A percentile compares a stretch with the other conserved stretches of the same genome.
Evolutionary conservation across 2,329 filamentous ascomycete genomes (phyloP).

Genomic region (Dactylellina cionopaga): DNA sequence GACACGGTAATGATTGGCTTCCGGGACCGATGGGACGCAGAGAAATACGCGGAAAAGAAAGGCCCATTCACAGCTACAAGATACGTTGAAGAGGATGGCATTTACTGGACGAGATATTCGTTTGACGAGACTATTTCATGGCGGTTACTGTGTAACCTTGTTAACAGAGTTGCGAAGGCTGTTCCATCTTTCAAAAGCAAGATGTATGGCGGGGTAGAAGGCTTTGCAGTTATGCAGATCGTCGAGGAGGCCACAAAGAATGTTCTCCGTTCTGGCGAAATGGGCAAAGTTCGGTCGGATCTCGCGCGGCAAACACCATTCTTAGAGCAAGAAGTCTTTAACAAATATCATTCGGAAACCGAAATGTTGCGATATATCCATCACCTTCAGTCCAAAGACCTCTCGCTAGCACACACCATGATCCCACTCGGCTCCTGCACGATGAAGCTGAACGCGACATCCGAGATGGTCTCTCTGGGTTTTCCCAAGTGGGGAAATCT

Average conservation of each 20-base stretch:
- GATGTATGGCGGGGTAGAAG: not conserved
- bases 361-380: conserved; percentile 93
- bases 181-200: not conserved
- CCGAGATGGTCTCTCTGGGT: conserved; percentile 89
- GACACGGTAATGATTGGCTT: conserved; percentile 38
- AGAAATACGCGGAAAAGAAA: not conserved
- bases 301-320: conserved; percentile 78
- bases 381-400: conserved; percentile 90
- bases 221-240: not conserved
- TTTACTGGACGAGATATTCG: conserved; percentile 16
- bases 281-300: conserved; percentile 62
- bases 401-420: conserved; percentile 96
- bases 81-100: not conserved
- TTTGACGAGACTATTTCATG: conserved; percentile 30
- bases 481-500: conserved; percentile 79
- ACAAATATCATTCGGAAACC: conserved; percentile 92
- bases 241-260: conserved; percentile 1
- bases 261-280: not conserved
- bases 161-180: not conserved
- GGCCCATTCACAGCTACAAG: not conserved
- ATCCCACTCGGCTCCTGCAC: conserved; percentile 96
- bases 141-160: not conserved
- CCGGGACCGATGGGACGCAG: not conserved
- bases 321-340: conserved; percentile 92
- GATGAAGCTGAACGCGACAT: conserved; percentile 96